phyloP scores from a whole-genome alignment of 2,329 filamentous ascomycete genomes.

The Lasiodiplodia hormozganensis region DNA sequence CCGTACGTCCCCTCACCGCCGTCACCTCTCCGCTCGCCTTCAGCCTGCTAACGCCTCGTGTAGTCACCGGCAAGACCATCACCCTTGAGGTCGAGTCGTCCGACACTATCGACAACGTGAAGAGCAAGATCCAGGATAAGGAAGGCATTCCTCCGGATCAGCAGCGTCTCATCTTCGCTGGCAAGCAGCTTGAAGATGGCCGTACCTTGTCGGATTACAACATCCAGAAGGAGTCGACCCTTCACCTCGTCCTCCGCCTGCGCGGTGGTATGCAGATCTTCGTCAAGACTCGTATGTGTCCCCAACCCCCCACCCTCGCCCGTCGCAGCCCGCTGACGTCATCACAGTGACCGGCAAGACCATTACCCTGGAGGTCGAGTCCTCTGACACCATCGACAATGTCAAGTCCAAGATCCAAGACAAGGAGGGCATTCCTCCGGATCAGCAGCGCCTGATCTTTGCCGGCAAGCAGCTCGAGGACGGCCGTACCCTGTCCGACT shows the following conservation, averaged over 20 bases:
- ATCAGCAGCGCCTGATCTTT: constrained; percentile 66
- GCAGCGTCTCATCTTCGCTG: constrained; percentile 95
- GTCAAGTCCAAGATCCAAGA: constrained; percentile 59
- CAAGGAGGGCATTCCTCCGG: constrained; percentile 65
- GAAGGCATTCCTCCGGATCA: constrained; percentile 97
- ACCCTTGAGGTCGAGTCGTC: constrained; percentile 73
- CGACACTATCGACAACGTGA: constrained; percentile 95
- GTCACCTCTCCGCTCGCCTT: constrained; percentile 33
- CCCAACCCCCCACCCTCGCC: constrained; percentile 27
- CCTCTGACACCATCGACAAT: constrained; percentile 50
- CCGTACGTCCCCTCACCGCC: constrained; percentile 65
- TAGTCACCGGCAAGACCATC: constrained; percentile 73
- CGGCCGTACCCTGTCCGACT: constrained; percentile 61
- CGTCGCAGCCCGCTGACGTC: constrained; percentile 43
- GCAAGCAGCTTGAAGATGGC: constrained; percentile 96
- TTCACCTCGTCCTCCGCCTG: constrained; percentile 78
- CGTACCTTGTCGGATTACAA: constrained; percentile 93
- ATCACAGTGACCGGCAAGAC: constrained; percentile 63
- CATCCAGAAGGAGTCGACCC: constrained; percentile 83
- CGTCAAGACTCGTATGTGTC: constrained; percentile 59
- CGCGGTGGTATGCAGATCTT: constrained; percentile 71
- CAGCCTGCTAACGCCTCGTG: constrained; percentile 42
- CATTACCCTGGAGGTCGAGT: constrained; percentile 55
- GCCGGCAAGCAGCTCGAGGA: constrained; percentile 66
- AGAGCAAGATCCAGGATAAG: constrained; percentile 97